Base-by-base conservation (phyloP, 805 yeast species). In the Blastobotrys muscicola region DNA sequence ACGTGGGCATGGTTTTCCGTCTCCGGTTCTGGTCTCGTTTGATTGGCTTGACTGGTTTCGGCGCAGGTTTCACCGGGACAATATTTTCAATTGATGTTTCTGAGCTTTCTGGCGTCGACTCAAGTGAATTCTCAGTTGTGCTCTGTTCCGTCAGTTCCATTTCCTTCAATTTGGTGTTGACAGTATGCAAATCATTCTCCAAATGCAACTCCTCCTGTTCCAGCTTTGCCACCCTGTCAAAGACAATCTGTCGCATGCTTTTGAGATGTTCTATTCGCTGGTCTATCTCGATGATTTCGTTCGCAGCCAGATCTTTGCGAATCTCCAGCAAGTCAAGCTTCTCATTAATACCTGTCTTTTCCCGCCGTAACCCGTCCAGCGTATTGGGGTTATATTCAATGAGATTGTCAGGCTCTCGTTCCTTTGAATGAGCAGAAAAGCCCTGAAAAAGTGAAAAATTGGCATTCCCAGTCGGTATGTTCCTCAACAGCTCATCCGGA, bases 281-380 rank as follows among this genome's bases (percentile, higher is more conserved):
- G 56, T 82, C 90, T 31, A 82, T 66, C 43, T 79, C 89, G 41
- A 67, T 62, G 29, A 82, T 76, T 54, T 82, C 89, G 51, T 68
- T 68, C 1, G 83, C 70, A 0, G 85, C 77, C 33, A 80, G 58
- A 14, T 78, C 77, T 57, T 82, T 80, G 41, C 82, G 72, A 20
- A 82, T 70, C 49, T 78, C 81, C 45, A 79, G 58, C 12, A 75
- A 59, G 45, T 77, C 81, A 50, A 80, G 60, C 41, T 66, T 69
- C 45, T 70, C 68, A 32, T 63, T 64, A 10, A 78, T 62, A 8
- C 60, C 60, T 8, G 64, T 59, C 46, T 68, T 67, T 45, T 64
- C 70, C 3, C 54, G 54, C 10, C 51, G 52, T 41, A 76, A 53
- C 13, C 47, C 50, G 11, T 50, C 52, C 20, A 48, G 39, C 6